phyloP scores from a whole-genome alignment of 1,284 basidiomycete genomes.

The Ceratobasidium sp. region DNA sequence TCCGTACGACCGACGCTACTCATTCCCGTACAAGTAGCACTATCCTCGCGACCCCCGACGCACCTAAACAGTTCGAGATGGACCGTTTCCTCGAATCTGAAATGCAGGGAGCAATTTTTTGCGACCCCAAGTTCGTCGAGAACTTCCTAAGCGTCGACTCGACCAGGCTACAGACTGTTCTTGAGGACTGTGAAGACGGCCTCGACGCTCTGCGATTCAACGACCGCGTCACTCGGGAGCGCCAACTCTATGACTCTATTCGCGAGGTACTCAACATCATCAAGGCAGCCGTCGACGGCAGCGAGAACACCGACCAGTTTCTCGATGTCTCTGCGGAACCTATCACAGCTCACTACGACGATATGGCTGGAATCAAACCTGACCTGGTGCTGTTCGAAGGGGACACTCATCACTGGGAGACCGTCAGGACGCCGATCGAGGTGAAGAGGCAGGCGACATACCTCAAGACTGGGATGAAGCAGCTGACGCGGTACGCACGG shows the following conservation, averaged over 20 bases:
- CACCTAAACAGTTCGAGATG: not conserved
- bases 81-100: slow-evolving; percentile 14
- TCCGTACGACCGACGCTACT: not conserved
- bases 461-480: not conserved
- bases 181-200: not conserved
- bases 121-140: slow-evolving; percentile 11
- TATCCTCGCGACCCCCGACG: not conserved
- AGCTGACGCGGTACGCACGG: slow-evolving; percentile 29
- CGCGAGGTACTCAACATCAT: slow-evolving; percentile 19
- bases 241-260: not conserved
- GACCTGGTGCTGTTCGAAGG: slow-evolving; percentile 28
- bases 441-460: no score
- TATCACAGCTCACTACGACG: not conserved
- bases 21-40: not conserved
- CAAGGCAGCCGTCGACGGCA: not conserved
- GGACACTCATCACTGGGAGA: not conserved
- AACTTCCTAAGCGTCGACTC: slow-evolving; percentile 9
- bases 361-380: not conserved
- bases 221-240: not conserved
- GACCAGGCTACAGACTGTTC: not conserved
- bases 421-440: no score
- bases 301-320: not conserved
- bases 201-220: not conserved
- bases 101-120: slow-evolving; percentile 21
- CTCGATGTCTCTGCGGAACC: not conserved